Evolutionary conservation across 306 rosid genomes (phyloP).

Genomic region (Fragaria iinumae): DNA sequence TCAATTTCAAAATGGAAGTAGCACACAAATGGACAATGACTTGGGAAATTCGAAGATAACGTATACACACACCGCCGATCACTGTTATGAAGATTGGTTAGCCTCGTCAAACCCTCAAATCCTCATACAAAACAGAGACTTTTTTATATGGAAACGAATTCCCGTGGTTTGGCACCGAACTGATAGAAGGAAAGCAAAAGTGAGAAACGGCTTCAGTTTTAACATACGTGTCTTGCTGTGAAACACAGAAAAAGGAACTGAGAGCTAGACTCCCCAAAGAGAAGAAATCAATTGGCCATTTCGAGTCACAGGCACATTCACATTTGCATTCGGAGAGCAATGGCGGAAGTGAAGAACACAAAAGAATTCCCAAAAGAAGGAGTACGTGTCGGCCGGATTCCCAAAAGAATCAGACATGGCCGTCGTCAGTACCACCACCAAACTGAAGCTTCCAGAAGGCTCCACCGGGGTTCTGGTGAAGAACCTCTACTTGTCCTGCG

Average conservation of each 20-base stretch:
- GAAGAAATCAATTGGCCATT: background rate
- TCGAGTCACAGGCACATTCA: background rate
- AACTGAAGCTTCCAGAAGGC: slow-evolving; percentile 37
- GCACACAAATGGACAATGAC: background rate
- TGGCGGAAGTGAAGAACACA: slow-evolving; percentile 7
- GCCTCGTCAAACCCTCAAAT: too few species aligned
- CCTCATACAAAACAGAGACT: too few species aligned
- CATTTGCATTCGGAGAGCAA: background rate
- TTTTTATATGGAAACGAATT: background rate
- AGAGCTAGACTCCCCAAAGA: too few species aligned
- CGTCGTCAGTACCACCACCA: background rate
- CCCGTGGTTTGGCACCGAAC: background rate
- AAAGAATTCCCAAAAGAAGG: too few species aligned
- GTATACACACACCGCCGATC: too few species aligned
- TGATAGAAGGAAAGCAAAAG: background rate
- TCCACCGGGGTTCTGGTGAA: slow-evolving; percentile 37
- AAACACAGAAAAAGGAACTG: background rate
- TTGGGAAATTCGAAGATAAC: background rate
- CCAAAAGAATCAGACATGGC: slow-evolving; percentile 1
- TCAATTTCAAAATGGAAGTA: background rate
- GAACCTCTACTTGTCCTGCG: slow-evolving; percentile 47
- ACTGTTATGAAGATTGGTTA: too few species aligned
- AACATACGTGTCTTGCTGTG: background rate
- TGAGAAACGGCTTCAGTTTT: background rate
- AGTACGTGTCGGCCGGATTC: background rate